These are phyloP conservation scores for Penicillium occitanis DNA, from an alignment of 2,329 filamentous ascomycete species.

Conservation along the genomic window DNA sequence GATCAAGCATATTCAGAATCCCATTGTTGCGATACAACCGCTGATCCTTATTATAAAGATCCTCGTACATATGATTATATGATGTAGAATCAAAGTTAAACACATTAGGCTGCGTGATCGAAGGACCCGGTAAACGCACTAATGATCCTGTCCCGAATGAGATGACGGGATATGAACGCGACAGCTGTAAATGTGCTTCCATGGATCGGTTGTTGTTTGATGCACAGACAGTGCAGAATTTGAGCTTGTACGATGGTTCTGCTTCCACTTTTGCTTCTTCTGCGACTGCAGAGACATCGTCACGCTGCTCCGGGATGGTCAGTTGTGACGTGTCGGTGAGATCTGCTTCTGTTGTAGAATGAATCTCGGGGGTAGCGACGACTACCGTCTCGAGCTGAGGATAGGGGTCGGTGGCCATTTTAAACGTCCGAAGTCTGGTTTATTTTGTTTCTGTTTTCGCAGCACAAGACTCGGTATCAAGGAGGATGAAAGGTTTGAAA, in stretches of 20 bases:
- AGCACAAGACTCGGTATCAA: conserved; percentile 28
- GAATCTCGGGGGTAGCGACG: conserved; percentile 39
- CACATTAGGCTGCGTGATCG: conserved; percentile 90
- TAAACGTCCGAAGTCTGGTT: background rate
- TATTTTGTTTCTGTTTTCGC: background rate
- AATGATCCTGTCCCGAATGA: conserved; percentile 96
- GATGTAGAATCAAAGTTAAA: conserved; percentile 98
- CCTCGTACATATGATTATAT: conserved; percentile 91
- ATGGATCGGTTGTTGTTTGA: conserved; percentile 99
- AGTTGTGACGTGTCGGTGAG: conserved; percentile 15
- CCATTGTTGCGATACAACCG: conserved; percentile 89
- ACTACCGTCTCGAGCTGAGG: conserved; percentile 52
- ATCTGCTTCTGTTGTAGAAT: conserved; percentile 30
- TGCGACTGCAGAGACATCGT: conserved; percentile 21
- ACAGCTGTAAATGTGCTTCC: conserved; percentile 94
- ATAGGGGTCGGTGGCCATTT: conserved; percentile 54
- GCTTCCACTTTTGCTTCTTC: conserved; percentile 20
- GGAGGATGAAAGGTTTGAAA: conserved; percentile 37
- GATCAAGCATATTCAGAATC: conserved; percentile 90
- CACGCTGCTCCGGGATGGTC: conserved; percentile 20
- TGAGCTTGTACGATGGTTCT: conserved; percentile 72
- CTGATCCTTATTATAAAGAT: conserved; percentile 81
- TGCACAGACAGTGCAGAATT: conserved; percentile 98
- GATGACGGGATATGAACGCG: conserved; percentile 88
- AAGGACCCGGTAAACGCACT: conserved; percentile 87